Evolutionary conservation across 73 alveolate genomes (phyloP), one percentile per base, ranked within the genome.

Genomic region (Urostyla sp.): DNA sequence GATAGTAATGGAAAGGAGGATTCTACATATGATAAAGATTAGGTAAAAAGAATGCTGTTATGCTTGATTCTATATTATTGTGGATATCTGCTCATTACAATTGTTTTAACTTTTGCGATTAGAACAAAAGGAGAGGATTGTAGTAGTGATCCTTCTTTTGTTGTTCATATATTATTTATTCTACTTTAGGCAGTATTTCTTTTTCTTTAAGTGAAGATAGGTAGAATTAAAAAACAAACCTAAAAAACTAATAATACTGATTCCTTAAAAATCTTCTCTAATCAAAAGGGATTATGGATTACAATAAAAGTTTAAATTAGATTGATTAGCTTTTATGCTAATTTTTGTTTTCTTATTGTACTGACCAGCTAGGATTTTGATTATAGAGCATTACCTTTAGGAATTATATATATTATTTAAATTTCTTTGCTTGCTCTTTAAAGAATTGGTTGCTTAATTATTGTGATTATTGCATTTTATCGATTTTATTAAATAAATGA

Each of bases 231-330:
- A n/a, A n/a, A n/a, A n/a, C n/a, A n/a, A n/a, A n/a, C n/a, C n/a
- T n/a, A n/a, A 28, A 63, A 63, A 43, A 63, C 37, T 40, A 27
- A 49, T 26, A 16, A 24, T 26, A 56, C 46, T 11, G 15, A 35
- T 59, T 6, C 76, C 7, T n/a, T 27, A 15, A 4, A 10, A 13
- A 58, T 43, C 26, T 63, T 43, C 27, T 63, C 55, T 15, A 50
- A 24, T 63, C 79, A 15, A 21, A 63, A 40, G 79, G 79, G 79
- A 18, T 63, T 38, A 16, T 63, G 79, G 50, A 34, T 57, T 43
- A 60, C 37, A 32, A 63, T 63, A 38, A 21, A 43, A 20, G 37
- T 60, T 43, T 60, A 63, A 5, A 63, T 63, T 57, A 63, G 44
- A 23, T 16, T 63, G 10, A 63, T 63, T 37, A 60, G 44, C 26